Evolutionary conservation across 148 eudicot species (phyloP).

Genomic region (Chenopodium berlandieri): DNA sequence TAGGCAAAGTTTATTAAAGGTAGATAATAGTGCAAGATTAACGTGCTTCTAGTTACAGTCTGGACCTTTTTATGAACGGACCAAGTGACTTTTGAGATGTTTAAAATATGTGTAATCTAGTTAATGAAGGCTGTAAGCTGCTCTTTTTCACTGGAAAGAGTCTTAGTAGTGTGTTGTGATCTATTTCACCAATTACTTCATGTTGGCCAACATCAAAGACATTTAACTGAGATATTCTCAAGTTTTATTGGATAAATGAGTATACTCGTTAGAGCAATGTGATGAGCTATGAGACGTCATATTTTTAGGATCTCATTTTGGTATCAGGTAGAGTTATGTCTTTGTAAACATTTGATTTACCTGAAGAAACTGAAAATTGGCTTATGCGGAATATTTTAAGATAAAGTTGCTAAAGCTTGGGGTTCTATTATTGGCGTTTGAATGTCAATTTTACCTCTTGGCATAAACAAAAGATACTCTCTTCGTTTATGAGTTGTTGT

Average conservation of each 20-base stretch:
- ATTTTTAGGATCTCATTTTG: neutral
- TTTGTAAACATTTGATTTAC: neutral
- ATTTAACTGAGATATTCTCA: neutral
- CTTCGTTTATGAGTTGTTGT: neutral
- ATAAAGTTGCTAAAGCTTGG: neutral
- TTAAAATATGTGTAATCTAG: neutral
- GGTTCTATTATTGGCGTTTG: neutral
- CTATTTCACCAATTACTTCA: too few species aligned
- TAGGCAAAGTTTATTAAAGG: too few species aligned
- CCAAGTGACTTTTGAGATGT: neutral
- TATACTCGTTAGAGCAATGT: neutral
- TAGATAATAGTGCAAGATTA: too few species aligned
- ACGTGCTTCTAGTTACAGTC: neutral
- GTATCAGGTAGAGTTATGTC: neutral
- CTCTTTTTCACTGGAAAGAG: too few species aligned
- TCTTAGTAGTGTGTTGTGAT: too few species aligned
- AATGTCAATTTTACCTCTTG: neutral
- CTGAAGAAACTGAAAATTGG: neutral
- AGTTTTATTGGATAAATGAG: too few species aligned
- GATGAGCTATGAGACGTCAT: neutral
- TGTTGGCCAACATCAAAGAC: neutral
- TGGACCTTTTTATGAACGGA: neutral
- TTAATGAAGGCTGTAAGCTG: neutral
- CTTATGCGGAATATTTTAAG: neutral
- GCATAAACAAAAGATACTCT: neutral